Base-by-base conservation (phyloP, 495 filamentous ascomycete species). In the Neurospora sp. region DNA sequence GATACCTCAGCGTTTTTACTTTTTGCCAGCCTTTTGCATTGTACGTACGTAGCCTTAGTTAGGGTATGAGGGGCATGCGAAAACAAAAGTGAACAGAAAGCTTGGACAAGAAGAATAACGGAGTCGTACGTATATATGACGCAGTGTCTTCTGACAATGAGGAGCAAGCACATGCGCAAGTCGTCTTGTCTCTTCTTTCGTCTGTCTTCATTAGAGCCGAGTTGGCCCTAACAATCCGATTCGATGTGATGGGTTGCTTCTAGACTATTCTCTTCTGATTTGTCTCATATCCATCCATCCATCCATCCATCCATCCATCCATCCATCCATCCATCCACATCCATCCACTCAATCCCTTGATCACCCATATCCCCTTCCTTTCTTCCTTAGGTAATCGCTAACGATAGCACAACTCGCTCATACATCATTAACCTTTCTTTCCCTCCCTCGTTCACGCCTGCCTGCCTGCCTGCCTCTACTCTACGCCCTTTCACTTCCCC, bases 401-500 rank as follows among this genome's bases (percentile, higher is more conserved):
- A 39, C 42, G 71, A 74, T 74, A 54, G 72, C 72, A 74, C 73
- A 74, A 27, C 54, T 62, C 54, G 73, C 73, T 74, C 71, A 72
- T 72, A 70, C 71, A 73, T 69, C n/a, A 48, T 59, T 70, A 39
- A 31, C 35, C 37, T 11, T 18, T 69, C 37, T 69, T 69, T 54
- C 39, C 40, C 35, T 35, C 35, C 35, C 66, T 31, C 3, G 31
- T 31, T 31, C 31, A 31, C 31, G 31, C 31, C 31, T 31, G 31
- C 31, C 31, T 31, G 31, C 31, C 31, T 31, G 31, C 31, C 31
- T 31, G 31, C 31, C 31, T 31, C 31, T 31, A 31, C 31, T 31
- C 31, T 31, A 31, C 31, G 88, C 93, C 75, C 96, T 89, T 85
- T 98, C 96, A 81, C 94, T 98, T 35, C 96, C 96, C 74, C 96